Evolutionary conservation across 192 early-diverging fungal species (phyloP), one percentile per base, ranked within the genome.

Genomic region (Haplosporangium gracile): DNA sequence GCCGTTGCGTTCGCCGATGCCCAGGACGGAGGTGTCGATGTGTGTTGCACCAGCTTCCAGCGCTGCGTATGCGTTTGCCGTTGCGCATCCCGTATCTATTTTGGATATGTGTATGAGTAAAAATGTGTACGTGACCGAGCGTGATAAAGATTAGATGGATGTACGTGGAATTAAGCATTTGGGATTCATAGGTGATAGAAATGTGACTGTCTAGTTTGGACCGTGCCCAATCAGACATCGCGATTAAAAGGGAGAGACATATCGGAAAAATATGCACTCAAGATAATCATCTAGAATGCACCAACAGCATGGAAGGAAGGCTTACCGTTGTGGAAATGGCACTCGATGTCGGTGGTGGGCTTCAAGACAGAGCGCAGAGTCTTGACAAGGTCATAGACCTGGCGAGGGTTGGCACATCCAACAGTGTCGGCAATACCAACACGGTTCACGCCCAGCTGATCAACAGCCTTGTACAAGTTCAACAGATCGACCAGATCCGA

Each of bases 341-440:
- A 97, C 90, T 99, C 98, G 82, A 99, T 99, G 85, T 99, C 98
- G 89, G 97, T 99, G 55, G 95, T 97, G 40, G 83, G 83, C 83
- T 85, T 85, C 26, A 99, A 97, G 68, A 99, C 97, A 68, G 94
- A 92, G 75, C 98, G 94, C 26, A 99, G 92, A 26, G 98, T 99
- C 86, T 96, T 94, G 73, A 99, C 97, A 38, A 99, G 94, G 77
- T 99, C 98, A 79, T 97, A 98, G 32, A 99, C 98, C 93, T 99
- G 98, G 74, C 97, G 94, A 74, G 98, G 97, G 87, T 98, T 97
- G 42, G 98, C 98, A 80, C 98, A 99, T 13, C 98, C 98, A 68
- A 99, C 98, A 20, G 98, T 99, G 88, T 99, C 98, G 38, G 98
- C 98, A 89, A 99, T 98, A 72, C 98, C 98, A 63, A 99, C 98